phyloP scores from a whole-genome alignment of 2,329 filamentous ascomycete genomes.

The Diatrype stigma region DNA sequence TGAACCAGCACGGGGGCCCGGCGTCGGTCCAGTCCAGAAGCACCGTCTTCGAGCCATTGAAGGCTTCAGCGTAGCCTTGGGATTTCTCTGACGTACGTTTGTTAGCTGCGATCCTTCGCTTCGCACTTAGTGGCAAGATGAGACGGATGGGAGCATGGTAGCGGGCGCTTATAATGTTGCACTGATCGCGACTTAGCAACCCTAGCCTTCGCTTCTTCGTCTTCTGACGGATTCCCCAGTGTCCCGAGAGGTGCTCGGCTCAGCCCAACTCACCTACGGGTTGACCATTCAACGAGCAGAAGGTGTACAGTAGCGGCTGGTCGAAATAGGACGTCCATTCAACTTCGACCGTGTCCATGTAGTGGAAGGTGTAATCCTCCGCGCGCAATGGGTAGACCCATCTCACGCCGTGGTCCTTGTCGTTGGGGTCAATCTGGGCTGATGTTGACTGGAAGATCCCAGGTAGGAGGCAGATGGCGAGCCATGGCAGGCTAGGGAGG shows the following conservation, averaged over 20 bases:
- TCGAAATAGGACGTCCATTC: background rate
- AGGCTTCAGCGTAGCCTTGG: background rate
- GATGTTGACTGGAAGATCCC: background rate
- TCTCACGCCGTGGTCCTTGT: background rate
- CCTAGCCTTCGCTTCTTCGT: background rate
- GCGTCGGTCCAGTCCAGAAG: conserved; percentile 3
- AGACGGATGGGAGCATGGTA: too few relatives aligned
- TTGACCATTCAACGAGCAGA: background rate
- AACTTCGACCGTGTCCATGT: background rate
- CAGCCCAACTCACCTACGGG: background rate
- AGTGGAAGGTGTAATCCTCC: background rate
- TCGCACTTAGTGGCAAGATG: too few relatives aligned
- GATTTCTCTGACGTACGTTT: background rate
- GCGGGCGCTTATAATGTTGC: background rate
- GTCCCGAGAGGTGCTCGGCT: background rate
- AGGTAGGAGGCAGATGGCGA: background rate
- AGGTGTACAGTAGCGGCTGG: background rate
- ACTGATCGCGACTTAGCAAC: background rate
- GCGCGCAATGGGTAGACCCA: background rate
- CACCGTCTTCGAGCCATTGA: conserved; percentile 4
- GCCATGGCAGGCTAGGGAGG: too few relatives aligned
- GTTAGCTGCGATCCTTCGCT: too few relatives aligned
- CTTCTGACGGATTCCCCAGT: too few relatives aligned
- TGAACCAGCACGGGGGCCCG: conserved; percentile 8
- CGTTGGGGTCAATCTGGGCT: background rate